phyloP scores from a whole-genome alignment of 495 filamentous ascomycete genomes.

The Talaromyces trachyspermus region DNA sequence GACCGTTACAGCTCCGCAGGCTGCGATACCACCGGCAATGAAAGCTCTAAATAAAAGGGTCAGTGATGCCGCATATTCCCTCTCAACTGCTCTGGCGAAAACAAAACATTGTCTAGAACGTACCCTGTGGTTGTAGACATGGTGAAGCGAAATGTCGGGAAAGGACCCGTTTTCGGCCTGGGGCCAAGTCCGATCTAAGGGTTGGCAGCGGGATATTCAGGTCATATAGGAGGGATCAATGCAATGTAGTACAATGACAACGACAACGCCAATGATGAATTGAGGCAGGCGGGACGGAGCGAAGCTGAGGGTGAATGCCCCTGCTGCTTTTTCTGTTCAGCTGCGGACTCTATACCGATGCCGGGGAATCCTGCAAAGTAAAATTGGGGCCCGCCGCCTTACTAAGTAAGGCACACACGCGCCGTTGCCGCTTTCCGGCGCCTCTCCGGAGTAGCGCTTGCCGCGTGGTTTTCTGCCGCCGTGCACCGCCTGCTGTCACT shows the following conservation, averaged over 20 bases:
- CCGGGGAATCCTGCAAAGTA: not conserved
- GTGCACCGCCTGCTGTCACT: constrained; percentile 1
- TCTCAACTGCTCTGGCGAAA: not conserved
- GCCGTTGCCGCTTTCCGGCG: not conserved
- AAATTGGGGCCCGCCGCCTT: not conserved
- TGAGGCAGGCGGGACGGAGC: too few relatives aligned
- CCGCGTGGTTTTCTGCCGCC: constrained; percentile 8
- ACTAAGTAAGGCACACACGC: not conserved
- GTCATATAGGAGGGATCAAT: constrained; percentile 1
- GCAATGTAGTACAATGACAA: too few relatives aligned
- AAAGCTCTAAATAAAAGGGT: constrained; percentile 49
- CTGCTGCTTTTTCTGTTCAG: too few relatives aligned
- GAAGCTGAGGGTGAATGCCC: too few relatives aligned
- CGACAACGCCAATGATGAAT: too few relatives aligned
- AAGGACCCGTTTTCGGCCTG: constrained; percentile 3
- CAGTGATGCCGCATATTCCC: constrained; percentile 10
- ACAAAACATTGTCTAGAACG: constrained; percentile 6
- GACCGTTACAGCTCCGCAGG: constrained; percentile 93
- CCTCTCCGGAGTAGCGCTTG: too few relatives aligned
- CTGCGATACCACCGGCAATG: constrained; percentile 90
- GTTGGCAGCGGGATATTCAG: too few relatives aligned
- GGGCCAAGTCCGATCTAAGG: too few relatives aligned
- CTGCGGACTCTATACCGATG: not conserved
- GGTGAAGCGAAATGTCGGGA: not conserved
- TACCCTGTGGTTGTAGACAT: constrained; percentile 52